A percentile compares a stretch with the other conserved stretches of the same genome.
phyloP scores from a whole-genome alignment of 148 eudicot genomes.

The Dianthus caryophyllus region DNA sequence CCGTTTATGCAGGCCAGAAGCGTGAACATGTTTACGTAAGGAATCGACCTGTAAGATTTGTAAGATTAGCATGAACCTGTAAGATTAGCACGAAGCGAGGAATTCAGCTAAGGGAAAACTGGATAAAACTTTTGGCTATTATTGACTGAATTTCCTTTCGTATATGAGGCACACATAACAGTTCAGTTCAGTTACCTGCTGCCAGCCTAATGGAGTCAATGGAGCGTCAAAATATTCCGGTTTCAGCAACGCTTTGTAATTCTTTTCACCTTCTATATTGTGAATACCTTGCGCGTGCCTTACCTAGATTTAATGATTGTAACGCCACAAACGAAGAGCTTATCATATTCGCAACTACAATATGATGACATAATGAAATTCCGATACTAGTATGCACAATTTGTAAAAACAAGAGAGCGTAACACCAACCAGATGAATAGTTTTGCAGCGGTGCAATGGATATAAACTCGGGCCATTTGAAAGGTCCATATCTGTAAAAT shows the following conservation, averaged over 20 bases:
- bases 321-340: conserved; percentile 28
- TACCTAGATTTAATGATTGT: conserved; percentile 52
- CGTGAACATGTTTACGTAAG: conserved; percentile 74
- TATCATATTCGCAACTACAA: conserved; percentile 24
- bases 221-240: conserved; percentile 93
- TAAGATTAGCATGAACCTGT: conserved; percentile 73
- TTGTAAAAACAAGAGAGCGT: conserved; percentile 17
- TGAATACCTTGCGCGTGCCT: conserved; percentile 98
- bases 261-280: conserved; percentile 89
- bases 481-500: conserved; percentile 57
- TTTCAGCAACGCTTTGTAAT: conserved; percentile 74
- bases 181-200: conserved; percentile 71
- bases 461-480: conserved; percentile 46
- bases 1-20: conserved; percentile 62
- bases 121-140: not conserved
- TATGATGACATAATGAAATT: conserved; percentile 20
- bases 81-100: conserved; percentile 14
- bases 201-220: conserved; percentile 87
- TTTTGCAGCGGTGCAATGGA: conserved; percentile 85
- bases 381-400: conserved; percentile 22
- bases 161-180: conserved; percentile 6
- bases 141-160: not conserved
- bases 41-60: conserved; percentile 65
- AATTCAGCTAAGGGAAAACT: conserved; percentile 1
- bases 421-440: conserved; percentile 80